Conservation (phyloP, 371 early-diverging fungal species). For the Mortierella sp. region DNA sequence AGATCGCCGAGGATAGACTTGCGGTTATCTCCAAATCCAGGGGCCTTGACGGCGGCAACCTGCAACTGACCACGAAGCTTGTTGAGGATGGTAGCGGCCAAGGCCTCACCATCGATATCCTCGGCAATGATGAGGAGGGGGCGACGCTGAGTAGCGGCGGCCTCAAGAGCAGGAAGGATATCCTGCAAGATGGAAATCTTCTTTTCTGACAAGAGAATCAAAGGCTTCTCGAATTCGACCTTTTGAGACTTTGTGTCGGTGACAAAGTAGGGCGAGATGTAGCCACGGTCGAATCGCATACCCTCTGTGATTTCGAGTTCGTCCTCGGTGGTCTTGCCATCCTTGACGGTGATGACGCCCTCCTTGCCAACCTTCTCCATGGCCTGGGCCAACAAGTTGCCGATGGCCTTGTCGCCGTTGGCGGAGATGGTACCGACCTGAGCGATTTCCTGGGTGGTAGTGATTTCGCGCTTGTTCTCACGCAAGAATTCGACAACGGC, state of each 20-base stretch:
- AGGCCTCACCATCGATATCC: constrained; percentile 98
- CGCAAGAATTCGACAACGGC: constrained; percentile 89
- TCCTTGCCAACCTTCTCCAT: constrained; percentile 99
- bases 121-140: constrained; percentile 97
- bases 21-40: constrained; percentile 99
- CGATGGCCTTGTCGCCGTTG: constrained; percentile 97
- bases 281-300: constrained; percentile 99
- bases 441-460: constrained; percentile 95
- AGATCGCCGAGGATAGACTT: constrained; percentile 97
- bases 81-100: constrained; percentile 98
- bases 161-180: constrained; percentile 94
- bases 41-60: constrained; percentile 97
- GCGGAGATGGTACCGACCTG: constrained; percentile 99
- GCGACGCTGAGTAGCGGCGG: constrained; percentile 94
- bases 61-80: constrained; percentile 98
- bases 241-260: constrained; percentile 97
- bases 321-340: constrained; percentile 98
- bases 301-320: constrained; percentile 98
- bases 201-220: constrained; percentile 95
- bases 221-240: constrained; percentile 98
- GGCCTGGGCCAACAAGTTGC: constrained; percentile 95
- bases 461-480: constrained; percentile 89
- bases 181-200: constrained; percentile 97
- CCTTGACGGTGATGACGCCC: constrained; percentile 98
- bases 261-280: constrained; percentile 98